A percentile compares a stretch with the other conserved stretches of the same genome.
phyloP scores from a whole-genome alignment of 331 rosid species.

The Rosa hybrid region DNA sequence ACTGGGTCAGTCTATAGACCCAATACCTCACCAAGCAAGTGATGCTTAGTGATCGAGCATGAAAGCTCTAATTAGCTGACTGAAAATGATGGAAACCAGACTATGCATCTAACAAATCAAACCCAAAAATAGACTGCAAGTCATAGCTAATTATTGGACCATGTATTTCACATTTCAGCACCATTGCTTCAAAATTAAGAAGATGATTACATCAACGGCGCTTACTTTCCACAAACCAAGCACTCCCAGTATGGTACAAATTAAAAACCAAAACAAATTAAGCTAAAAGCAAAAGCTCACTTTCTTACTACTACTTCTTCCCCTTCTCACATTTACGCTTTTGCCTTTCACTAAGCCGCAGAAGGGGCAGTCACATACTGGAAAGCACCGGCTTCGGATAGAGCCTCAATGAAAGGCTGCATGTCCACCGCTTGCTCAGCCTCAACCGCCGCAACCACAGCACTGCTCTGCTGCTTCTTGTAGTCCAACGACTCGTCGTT shows the following conservation, averaged over 20 bases:
- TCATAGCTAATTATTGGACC: background rate
- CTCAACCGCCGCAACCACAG: constrained; percentile 1
- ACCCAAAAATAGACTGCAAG: too few relatives aligned
- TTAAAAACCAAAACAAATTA: background rate
- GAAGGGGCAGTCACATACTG: constrained; percentile 72
- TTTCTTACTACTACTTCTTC: background rate
- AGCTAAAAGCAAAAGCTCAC: background rate
- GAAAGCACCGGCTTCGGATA: constrained; percentile 51
- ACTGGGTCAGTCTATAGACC: too few relatives aligned
- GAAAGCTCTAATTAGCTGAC: too few relatives aligned
- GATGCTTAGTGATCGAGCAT: too few relatives aligned
- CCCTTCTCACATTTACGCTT: too few relatives aligned
- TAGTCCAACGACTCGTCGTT: constrained; percentile 60
- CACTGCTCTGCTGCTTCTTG: constrained; percentile 23
- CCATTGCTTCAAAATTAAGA: background rate
- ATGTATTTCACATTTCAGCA: background rate
- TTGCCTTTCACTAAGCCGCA: constrained; percentile 52
- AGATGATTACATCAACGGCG: background rate
- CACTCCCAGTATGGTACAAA: background rate
- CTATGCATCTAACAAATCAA: too few relatives aligned
- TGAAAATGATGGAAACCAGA: too few relatives aligned
- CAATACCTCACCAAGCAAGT: too few relatives aligned
- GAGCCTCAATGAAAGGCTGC: constrained; percentile 55
- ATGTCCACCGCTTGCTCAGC: constrained; percentile 28
- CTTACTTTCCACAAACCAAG: background rate